Conservation (phyloP, 1,284 basidiomycete genomes). For the Ceratobasidium sp. region DNA sequence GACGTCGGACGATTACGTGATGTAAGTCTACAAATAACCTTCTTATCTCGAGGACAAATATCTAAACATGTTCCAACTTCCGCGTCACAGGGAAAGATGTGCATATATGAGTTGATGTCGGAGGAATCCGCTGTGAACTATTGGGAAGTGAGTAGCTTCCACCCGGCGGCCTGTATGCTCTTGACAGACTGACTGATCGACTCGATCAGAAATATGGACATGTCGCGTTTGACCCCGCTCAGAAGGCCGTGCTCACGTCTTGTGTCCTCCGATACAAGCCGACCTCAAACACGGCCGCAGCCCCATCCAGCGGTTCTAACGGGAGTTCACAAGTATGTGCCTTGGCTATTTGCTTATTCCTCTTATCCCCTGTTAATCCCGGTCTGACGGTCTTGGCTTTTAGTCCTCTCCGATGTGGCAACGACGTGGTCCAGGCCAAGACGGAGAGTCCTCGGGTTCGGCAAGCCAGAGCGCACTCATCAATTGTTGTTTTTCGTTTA, state of each 20-base stretch:
- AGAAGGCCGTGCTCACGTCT: constrained; percentile 92
- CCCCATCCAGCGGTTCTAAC: constrained; percentile 45
- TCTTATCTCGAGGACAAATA: background rate
- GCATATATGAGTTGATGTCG: constrained; percentile 97
- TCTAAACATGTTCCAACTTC: constrained; percentile 21
- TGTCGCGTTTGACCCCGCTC: constrained; percentile 86
- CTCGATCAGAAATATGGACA: constrained; percentile 84
- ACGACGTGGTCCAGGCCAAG: constrained; percentile 40
- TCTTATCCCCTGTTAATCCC: background rate
- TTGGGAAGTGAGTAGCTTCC: constrained; percentile 78
- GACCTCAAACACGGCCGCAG: constrained; percentile 53
- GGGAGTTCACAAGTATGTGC: constrained; percentile 31
- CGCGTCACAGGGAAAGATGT: constrained; percentile 76
- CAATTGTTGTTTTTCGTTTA: constrained; percentile 96
- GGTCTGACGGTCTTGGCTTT: constrained; percentile 23
- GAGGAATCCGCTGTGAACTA: constrained; percentile 97
- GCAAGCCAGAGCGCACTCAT: constrained; percentile 75
- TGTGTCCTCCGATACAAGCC: constrained; percentile 90
- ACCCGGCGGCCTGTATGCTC: constrained; percentile 3
- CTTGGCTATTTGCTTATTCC: no score
- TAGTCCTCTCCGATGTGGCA: constrained; percentile 48
- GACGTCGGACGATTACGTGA: constrained; percentile 85
- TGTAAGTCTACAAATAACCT: constrained; percentile 57
- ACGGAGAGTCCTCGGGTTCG: constrained; percentile 5
- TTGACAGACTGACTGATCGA: no score